Base-by-base conservation (phyloP, 352 stramenopile species). In the Phytophthora colocasiae region DNA sequence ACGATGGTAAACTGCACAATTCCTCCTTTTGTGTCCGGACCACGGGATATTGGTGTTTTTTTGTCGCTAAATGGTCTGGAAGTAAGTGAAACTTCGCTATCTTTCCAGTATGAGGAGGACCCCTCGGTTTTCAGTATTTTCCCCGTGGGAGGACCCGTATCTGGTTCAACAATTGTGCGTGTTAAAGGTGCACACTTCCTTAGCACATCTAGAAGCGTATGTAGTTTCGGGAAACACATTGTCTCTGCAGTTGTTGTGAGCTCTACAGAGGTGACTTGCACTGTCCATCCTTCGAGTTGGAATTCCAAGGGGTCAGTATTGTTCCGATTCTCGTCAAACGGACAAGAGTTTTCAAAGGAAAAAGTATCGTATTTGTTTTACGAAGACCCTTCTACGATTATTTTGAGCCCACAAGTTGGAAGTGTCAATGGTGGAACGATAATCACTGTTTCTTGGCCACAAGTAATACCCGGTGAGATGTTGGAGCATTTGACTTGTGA, bases 51-150 rank as follows among this genome's bases (percentile, higher is more conserved):
- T 39, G 29, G 29, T 15, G 45, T 80, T 10, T 71, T 63, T n/a
- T 60, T 80, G 8, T 75, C 65, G 4, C 54, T 83, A 4, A 80
- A 83, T 49, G 71, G 71, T 19, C 47, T 77, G 19, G 71, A 83
- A 41, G 44, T 71, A 17, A 79, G 64, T 50, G 44, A 59, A 9
- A 32, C 53, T 29, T 66, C 51, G 11, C 26, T 82, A 9, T 15
- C 2, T 4, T 82, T 75, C 29, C 52, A 27, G 17, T 82, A 81
- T 45, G 44, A 72, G 26, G 77, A 86, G n/a, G 29, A 53, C 3
- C 60, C 75, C 8, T 63, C 61, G 0, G 48, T 86, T 17, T 31
- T 36, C 2, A 63, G 52, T 22, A 74, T 86, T 47, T 75, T 57
- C 9, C 77, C 77, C 8, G 58, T 29, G 11, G 40, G 49, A 36